phyloP scores from a whole-genome alignment of 805 yeast genomes.

The Babjeviella inositovora region DNA sequence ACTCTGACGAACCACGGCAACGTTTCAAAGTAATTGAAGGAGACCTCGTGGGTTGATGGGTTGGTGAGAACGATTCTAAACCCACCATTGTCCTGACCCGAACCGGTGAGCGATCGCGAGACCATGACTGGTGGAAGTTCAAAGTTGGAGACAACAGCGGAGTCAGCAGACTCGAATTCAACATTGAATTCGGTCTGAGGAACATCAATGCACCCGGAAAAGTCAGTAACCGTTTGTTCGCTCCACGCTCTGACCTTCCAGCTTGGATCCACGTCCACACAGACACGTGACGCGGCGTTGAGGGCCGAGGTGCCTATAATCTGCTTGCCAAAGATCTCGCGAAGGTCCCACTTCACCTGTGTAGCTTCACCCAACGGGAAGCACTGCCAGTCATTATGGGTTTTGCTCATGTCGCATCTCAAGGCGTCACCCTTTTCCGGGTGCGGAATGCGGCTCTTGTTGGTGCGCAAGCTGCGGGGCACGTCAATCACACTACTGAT shows the following conservation, averaged over 20 bases:
- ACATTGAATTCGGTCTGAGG: conserved; percentile 13
- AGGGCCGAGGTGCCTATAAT: conserved; percentile 53
- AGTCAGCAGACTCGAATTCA: conserved; percentile 23
- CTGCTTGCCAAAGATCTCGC: conserved; percentile 53
- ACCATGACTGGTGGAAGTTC: conserved; percentile 49
- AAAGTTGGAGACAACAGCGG: conserved; percentile 20
- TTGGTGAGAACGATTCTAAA: conserved; percentile 67
- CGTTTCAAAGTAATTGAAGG: conserved; percentile 57
- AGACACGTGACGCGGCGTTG: too few species aligned
- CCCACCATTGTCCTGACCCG: conserved; percentile 85
- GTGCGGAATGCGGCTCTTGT: conserved; percentile 57
- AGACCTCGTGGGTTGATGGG: conserved; percentile 27
- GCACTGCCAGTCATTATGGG: conserved; percentile 48
- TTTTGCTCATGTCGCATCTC: conserved; percentile 55
- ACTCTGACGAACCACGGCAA: conserved; percentile 89
- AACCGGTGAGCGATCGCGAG: conserved; percentile 80
- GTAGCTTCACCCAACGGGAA: conserved; percentile 52
- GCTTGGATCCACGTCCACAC: background rate
- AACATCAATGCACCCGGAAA: conserved; percentile 15
- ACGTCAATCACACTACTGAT: conserved; percentile 64
- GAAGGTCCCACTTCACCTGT: conserved; percentile 30
- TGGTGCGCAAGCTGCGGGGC: conserved; percentile 42
- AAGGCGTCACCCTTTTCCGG: conserved; percentile 61
- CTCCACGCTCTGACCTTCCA: conserved; percentile 1
- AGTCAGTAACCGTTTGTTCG: conserved; percentile 8